These are phyloP conservation scores for Colletotrichum paranaense DNA, from an alignment of 2,329 filamentous ascomycete species.

Conservation along the genomic window DNA sequence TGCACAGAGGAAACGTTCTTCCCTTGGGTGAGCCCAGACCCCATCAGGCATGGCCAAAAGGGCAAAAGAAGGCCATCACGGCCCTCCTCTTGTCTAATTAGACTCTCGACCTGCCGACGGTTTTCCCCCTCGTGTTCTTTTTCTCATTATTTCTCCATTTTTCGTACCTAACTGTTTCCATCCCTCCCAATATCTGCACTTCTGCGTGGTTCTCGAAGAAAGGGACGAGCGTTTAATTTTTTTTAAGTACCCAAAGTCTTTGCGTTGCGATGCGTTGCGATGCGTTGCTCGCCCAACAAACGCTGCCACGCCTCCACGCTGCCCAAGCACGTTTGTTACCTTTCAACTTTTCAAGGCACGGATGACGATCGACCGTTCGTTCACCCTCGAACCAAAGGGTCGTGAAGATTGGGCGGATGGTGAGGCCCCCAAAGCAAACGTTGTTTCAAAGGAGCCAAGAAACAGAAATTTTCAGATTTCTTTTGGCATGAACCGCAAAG, in stretches of 20 bases:
- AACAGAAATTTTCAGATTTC: no score
- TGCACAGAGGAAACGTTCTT: not conserved
- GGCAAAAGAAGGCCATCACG: constrained; percentile 24
- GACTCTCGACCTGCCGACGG: constrained; percentile 7
- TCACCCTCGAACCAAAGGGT: not conserved
- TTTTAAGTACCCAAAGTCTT: no score
- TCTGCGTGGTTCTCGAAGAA: not conserved
- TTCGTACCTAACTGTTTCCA: not conserved
- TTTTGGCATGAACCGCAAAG: constrained; percentile 12
- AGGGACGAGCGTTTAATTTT: not conserved
- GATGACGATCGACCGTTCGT: not conserved
- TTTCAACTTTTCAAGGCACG: not conserved
- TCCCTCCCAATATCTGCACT: not conserved
- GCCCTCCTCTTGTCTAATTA: constrained; percentile 1
- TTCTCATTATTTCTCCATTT: not conserved
- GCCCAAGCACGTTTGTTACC: not conserved
- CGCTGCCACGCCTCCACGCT: not conserved
- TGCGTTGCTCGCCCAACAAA: not conserved
- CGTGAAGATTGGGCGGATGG: not conserved
- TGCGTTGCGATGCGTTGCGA: no score
- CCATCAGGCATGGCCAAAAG: constrained; percentile 7
- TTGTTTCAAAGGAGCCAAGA: not conserved
- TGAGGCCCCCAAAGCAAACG: not conserved
- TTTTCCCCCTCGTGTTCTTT: not conserved
- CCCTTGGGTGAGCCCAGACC: constrained; percentile 2